Evolutionary conservation across 306 rosid genomes (phyloP).

Genomic region (Sindora glabra): DNA sequence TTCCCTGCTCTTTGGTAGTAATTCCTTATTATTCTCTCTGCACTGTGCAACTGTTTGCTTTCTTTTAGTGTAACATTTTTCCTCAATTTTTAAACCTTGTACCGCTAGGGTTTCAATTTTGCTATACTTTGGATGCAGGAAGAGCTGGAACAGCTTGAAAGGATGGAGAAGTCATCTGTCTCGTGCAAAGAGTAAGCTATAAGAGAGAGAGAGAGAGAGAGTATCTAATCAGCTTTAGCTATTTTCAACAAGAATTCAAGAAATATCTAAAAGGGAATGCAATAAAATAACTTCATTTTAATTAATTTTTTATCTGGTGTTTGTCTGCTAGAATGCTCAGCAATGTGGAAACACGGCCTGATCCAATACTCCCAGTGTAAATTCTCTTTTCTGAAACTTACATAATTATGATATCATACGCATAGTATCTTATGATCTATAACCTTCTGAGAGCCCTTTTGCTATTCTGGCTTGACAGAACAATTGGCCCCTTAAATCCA

Average conservation of each 20-base stretch:
- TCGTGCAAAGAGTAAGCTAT: conserved; percentile 78
- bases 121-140: conserved; percentile 38
- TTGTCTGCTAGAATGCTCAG: conserved; percentile 61
- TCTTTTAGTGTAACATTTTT: too few species aligned
- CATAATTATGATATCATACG: not conserved
- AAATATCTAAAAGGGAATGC: not conserved
- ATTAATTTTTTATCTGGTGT: not conserved
- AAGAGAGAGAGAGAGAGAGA: too few species aligned
- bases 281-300: not conserved
- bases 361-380: conserved; percentile 83
- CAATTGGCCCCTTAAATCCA: conserved; percentile 66
- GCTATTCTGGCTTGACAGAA: conserved; percentile 43
- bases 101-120: not conserved
- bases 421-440: not conserved
- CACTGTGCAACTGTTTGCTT: too few species aligned
- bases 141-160: conserved; percentile 79
- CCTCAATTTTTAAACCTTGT: too few species aligned
- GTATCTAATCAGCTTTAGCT: too few species aligned
- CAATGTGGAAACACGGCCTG: conserved; percentile 73
- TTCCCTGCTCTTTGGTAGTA: too few species aligned
- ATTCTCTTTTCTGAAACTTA: not conserved
- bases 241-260: not conserved
- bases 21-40: too few species aligned
- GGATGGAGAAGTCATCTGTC: conserved; percentile 63
- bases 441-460: not conserved